Evolutionary conservation across 805 yeast species (phyloP), one percentile per base, ranked within the genome.

Genomic region (Wickerhamiella galacta): DNA sequence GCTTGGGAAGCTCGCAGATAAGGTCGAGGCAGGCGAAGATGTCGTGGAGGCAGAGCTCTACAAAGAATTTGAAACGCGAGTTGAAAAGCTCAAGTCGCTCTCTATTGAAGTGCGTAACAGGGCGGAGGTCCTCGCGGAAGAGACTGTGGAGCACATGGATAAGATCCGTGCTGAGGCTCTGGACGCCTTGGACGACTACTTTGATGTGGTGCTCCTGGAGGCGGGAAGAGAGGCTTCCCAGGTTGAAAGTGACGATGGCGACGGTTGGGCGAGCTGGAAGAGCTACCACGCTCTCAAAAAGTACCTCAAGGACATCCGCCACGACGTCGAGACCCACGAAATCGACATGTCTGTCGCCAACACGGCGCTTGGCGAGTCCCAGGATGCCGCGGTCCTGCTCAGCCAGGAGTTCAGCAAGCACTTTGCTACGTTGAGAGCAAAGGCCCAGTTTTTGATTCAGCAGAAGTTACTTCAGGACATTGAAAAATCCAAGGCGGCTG

Each of bases 161-260:
- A 35, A 42, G 12, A 31, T 39, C n/a, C 45, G 52, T 17, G 25
- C 34, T 31, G 45, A 40, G 7, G 47, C 50, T 1, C 40, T 47
- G 6, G 55, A 46, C 15, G 46, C 50, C 4, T 31, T 46, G 20
- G 49, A 47, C 31, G 51, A 46, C 33, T 43, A 37, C 37, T 44
- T 47, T 28, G 50, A 46, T 18, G 41, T 42, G 11, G 44, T 43
- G 4, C 34, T 46, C 16, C 28, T 31, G 15, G 51, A 47, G 39
- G 45, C 49, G 2, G 45, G 43, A 6, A 39, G 41, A 11, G 45
- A 43, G 17, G 34, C 37, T 11, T 31, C 30, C 1, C 26, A 38
- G n/a, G 44, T 39, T 22, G 39, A 39, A 22, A 46, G 46, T 22
- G 37, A 32, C 17, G 49, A 38, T 7, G 76, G 76, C 65, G 72